Evolutionary conservation across 306 rosid genomes (phyloP).

Genomic region (Adenanthera pavonina): DNA sequence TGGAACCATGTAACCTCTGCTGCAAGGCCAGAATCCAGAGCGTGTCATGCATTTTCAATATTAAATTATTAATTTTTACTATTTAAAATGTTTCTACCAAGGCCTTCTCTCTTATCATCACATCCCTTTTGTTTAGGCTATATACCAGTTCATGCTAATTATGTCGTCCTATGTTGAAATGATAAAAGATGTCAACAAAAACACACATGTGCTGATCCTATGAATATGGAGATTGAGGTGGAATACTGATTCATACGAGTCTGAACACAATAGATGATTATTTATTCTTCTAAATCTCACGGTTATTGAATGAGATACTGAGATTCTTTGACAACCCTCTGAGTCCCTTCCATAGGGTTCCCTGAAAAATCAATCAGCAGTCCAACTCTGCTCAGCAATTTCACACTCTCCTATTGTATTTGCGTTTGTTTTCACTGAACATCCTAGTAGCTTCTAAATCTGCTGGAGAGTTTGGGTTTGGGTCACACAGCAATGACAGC

Average conservation of each 20-base stretch:
- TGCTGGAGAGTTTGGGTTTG: slow-evolving; percentile 87
- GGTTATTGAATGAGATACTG: slow-evolving; percentile 53
- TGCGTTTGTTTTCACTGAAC: slow-evolving; percentile 81
- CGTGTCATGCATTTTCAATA: neutral
- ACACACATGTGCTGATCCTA: neutral
- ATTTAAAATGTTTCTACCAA: neutral
- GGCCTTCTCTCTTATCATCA: neutral
- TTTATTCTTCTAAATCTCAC: slow-evolving; percentile 40
- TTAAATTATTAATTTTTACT: neutral
- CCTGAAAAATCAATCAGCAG: slow-evolving; percentile 65
- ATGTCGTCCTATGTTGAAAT: neutral
- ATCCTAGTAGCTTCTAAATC: slow-evolving; percentile 85
- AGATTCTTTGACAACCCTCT: slow-evolving; percentile 40
- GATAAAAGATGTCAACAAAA: neutral
- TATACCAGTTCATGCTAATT: neutral
- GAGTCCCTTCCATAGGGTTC: slow-evolving; percentile 31
- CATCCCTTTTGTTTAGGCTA: neutral
- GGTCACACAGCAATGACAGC: slow-evolving; percentile 83
- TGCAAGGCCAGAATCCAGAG: neutral
- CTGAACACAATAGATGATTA: slow-evolving; percentile 46
- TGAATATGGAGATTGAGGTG: neutral
- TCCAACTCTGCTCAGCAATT: slow-evolving; percentile 87
- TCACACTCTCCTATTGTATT: slow-evolving; percentile 77
- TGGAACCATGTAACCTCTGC: slow-evolving; percentile 14
- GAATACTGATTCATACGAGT: slow-evolving; percentile 34